Evolutionary conservation across 305 asterid species (phyloP).

Genomic region (Ilex paraguariensis): DNA sequence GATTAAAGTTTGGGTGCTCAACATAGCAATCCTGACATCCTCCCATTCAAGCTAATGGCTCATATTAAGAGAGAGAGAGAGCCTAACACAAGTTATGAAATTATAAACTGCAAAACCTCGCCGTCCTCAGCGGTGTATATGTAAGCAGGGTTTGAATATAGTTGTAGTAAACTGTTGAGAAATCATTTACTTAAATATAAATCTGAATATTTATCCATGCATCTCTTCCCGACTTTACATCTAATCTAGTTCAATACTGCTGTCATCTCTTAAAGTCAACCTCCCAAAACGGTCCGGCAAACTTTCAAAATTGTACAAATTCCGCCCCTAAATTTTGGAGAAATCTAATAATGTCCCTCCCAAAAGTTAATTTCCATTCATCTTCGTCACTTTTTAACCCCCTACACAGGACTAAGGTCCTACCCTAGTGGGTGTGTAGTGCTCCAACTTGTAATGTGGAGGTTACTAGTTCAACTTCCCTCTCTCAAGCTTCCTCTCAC

Average conservation of each 20-base stretch:
- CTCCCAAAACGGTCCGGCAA: conserved; percentile 16
- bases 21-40: too few relatives aligned
- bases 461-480: too few relatives aligned
- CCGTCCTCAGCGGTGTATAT: conserved; percentile 16
- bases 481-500: too few relatives aligned
- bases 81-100: conserved; percentile 13
- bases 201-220: conserved; percentile 3
- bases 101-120: conserved; percentile 19
- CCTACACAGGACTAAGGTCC: too few relatives aligned
- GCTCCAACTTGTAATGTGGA: too few relatives aligned
- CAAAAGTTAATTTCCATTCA: too few relatives aligned
- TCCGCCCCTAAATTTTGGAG: conserved; percentile 6
- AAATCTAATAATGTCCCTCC: background rate
- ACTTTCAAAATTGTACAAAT: conserved; percentile 7
- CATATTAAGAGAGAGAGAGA: background rate
- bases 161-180: background rate
- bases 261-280: conserved; percentile 29
- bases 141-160: conserved; percentile 22
- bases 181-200: too few relatives aligned
- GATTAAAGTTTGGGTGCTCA: too few relatives aligned
- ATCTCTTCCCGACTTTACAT: conserved; percentile 24
- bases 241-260: conserved; percentile 13
- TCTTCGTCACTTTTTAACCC: too few relatives aligned
- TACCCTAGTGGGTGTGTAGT: too few relatives aligned
- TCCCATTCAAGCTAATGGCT: too few relatives aligned